Conservation (phyloP, 2,329 filamentous ascomycete genomes). For the Cylindrodendrum hubeiense region DNA sequence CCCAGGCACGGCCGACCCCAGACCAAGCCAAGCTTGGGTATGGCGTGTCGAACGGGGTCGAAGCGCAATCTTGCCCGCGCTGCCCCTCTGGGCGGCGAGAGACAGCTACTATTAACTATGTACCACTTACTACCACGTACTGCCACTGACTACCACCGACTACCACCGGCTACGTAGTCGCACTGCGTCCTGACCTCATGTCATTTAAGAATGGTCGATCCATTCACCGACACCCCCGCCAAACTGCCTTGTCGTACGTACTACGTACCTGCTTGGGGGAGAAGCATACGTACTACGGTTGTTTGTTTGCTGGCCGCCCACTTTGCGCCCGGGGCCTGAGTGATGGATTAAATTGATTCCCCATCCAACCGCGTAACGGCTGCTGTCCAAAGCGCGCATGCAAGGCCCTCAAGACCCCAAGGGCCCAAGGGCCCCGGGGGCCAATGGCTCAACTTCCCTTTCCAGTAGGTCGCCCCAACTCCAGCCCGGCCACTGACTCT, state of each 20-base stretch:
- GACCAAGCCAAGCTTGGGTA: conserved; percentile 16
- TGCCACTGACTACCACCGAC: no score
- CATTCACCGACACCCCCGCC: neutral
- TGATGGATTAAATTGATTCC: neutral
- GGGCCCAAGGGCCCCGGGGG: neutral
- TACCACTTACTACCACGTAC: no score
- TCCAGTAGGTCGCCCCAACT: neutral
- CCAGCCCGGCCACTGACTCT: neutral
- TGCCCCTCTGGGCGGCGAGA: neutral
- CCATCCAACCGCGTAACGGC: neutral
- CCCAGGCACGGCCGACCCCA: conserved; percentile 2
- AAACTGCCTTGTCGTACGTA: neutral
- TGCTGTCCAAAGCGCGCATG: neutral
- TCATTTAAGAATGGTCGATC: neutral
- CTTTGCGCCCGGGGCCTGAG: neutral
- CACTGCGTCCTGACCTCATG: no score
- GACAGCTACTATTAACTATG: no score
- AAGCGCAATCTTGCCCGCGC: conserved; percentile 28
- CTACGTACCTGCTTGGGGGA: no score
- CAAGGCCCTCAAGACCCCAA: neutral
- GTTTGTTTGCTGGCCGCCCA: neutral
- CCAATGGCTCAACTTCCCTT: neutral
- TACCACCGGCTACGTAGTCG: no score
- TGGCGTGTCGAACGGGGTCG: conserved; percentile 17
- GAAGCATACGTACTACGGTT: no score